Evolutionary conservation across 1,284 basidiomycete genomes (phyloP).

Genomic region (Ceratobasidium sp.): DNA sequence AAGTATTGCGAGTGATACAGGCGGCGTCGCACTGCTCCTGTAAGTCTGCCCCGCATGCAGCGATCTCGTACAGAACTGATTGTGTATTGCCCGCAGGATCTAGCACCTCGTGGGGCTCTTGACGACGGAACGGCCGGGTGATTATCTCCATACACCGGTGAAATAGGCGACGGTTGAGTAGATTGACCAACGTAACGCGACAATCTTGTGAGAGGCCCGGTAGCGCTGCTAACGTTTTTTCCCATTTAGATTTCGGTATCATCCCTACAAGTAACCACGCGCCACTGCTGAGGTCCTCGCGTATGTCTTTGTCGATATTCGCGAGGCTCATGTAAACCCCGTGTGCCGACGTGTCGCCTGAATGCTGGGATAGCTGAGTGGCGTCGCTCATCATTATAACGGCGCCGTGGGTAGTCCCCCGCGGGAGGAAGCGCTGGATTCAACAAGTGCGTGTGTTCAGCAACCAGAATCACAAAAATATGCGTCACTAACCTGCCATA

Average conservation of each 20-base stretch:
- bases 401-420: not conserved
- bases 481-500: not conserved
- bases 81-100: not conserved
- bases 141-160: not conserved
- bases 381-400: not conserved
- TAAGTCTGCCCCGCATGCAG: not conserved
- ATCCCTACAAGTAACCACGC: not conserved
- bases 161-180: slow-evolving; percentile 3
- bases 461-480: no score
- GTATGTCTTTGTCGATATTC: slow-evolving; percentile 1
- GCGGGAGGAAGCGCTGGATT: not conserved
- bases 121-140: not conserved
- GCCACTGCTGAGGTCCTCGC: not conserved
- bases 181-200: not conserved
- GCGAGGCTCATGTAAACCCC: not conserved
- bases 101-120: not conserved
- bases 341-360: not conserved
- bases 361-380: not conserved
- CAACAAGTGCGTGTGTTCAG: not conserved
- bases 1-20: not conserved
- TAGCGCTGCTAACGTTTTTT: not conserved
- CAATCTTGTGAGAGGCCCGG: not conserved
- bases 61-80: not conserved
- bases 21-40: not conserved
- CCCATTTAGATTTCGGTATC: slow-evolving; percentile 12